A percentile compares a stretch with the other conserved stretches of the same genome.
Evolutionary conservation across 2,329 filamentous ascomycete species (phyloP).

Genomic region (Huntiella savannae): DNA sequence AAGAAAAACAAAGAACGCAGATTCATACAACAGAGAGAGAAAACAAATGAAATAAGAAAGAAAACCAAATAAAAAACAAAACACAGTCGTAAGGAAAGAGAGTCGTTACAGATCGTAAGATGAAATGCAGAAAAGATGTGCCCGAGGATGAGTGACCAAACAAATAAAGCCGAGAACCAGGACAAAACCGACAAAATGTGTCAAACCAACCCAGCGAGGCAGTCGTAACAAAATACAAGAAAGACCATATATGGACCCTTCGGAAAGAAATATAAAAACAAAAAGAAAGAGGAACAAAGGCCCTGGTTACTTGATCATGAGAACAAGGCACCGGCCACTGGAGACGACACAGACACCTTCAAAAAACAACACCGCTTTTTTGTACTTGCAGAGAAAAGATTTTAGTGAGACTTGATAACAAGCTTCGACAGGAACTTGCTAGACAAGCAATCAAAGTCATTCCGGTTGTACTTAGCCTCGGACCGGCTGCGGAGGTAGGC

Average conservation of each 20-base stretch:
- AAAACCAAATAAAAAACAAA: slow-evolving; percentile 7
- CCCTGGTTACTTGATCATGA: neutral
- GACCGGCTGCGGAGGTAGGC: slow-evolving; percentile 65
- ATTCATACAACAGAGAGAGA: slow-evolving; percentile 12
- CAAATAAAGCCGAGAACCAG: slow-evolving; percentile 6
- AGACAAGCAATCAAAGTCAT: slow-evolving; percentile 85
- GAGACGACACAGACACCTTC: slow-evolving; percentile 12
- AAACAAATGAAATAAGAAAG: slow-evolving; percentile 5
- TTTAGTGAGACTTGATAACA: slow-evolving; percentile 79
- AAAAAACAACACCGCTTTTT: slow-evolving; percentile 15
- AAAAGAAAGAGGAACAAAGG: neutral
- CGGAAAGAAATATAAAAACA: neutral
- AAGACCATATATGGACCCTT: neutral
- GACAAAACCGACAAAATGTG: slow-evolving; percentile 7
- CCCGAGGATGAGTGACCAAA: slow-evolving; percentile 12
- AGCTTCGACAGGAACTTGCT: slow-evolving; percentile 96
- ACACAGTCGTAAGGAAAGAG: neutral
- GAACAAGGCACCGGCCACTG: slow-evolving; percentile 5
- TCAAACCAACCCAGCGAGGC: slow-evolving; percentile 3
- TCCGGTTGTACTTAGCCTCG: slow-evolving; percentile 67
- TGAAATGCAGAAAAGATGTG: slow-evolving; percentile 12
- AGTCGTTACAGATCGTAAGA: slow-evolving; percentile 22
- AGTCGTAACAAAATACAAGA: slow-evolving; percentile 4
- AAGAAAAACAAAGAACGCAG: slow-evolving; percentile 15
- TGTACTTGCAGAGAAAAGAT: neutral